Evolutionary conservation across 495 filamentous ascomycete species (phyloP).

Genomic region (Parmelia sp.): DNA sequence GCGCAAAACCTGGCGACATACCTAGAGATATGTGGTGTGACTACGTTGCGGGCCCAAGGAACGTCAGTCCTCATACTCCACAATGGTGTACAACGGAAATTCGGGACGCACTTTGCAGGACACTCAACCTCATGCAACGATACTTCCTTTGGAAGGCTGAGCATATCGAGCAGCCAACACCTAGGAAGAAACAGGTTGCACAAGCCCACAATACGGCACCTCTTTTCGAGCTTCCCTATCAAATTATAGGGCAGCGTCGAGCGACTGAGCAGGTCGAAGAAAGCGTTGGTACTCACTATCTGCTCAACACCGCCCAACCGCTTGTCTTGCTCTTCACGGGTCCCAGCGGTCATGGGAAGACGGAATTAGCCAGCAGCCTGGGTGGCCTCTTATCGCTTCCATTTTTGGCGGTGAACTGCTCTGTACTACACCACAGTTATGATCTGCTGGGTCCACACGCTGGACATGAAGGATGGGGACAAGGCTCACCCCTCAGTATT

Average conservation of each 20-base stretch:
- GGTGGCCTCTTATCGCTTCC: constrained; percentile 36
- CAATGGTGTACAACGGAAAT: constrained; percentile 20
- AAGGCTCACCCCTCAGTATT: constrained; percentile 51
- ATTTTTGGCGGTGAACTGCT: constrained; percentile 40
- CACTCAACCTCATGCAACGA: constrained; percentile 41
- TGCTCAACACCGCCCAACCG: constrained; percentile 12
- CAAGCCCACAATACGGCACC: constrained; percentile 27
- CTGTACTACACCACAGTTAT: constrained; percentile 31
- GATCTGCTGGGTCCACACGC: constrained; percentile 46
- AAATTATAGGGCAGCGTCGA: constrained; percentile 40
- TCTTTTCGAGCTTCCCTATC: constrained; percentile 40
- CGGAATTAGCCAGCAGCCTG: constrained; percentile 41
- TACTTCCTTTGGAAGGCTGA: constrained; percentile 39
- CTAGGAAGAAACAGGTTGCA: constrained; percentile 35
- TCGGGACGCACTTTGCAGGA: constrained; percentile 28
- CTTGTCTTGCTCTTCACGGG: constrained; percentile 45
- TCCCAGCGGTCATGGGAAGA: constrained; percentile 49
- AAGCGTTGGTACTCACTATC: constrained; percentile 32
- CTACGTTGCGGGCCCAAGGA: constrained; percentile 15
- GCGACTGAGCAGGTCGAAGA: constrained; percentile 33
- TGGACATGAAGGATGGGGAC: constrained; percentile 35
- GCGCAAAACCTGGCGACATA: constrained; percentile 16
- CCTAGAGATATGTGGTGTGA: constrained; percentile 26
- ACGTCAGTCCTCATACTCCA: neutral
- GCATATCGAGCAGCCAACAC: constrained; percentile 24